Conservation (phyloP, 2,329 filamentous ascomycete genomes). For the Verticillium nubilum region DNA sequence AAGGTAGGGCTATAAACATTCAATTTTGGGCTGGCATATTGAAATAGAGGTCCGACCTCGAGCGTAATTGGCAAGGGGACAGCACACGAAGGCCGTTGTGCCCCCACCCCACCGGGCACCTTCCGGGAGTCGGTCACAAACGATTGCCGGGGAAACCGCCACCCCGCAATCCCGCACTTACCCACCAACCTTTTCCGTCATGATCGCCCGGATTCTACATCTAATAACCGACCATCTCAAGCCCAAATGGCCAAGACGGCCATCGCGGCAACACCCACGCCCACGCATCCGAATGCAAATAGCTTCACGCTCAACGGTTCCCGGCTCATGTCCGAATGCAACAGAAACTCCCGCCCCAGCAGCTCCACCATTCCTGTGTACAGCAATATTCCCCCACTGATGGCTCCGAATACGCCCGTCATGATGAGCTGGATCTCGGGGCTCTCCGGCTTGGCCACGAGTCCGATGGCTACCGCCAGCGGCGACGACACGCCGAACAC, state of each 20-base stretch:
- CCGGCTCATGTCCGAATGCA: constrained; percentile 76
- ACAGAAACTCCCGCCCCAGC: constrained; percentile 95
- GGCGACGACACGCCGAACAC: constrained; percentile 77
- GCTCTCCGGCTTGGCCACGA: constrained; percentile 58
- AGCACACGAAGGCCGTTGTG: too few species aligned
- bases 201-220: background rate
- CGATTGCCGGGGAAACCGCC: background rate
- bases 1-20: too few species aligned
- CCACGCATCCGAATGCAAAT: constrained; percentile 66
- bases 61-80: too few species aligned
- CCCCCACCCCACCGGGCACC: too few species aligned
- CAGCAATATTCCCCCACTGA: constrained; percentile 83
- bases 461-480: constrained; percentile 74
- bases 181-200: background rate
- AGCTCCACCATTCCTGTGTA: constrained; percentile 91
- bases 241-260: constrained; percentile 81
- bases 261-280: constrained; percentile 71
- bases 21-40: too few species aligned
- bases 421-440: constrained; percentile 52
- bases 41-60: too few species aligned
- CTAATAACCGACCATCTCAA: constrained; percentile 24
- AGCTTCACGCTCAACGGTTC: constrained; percentile 63
- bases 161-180: background rate
- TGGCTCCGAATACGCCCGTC: constrained; percentile 83
- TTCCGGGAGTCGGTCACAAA: background rate